These are phyloP conservation scores for Pleurotus giganteus DNA, from an alignment of 768 basidiomycete genomes.

Conservation along the genomic window DNA sequence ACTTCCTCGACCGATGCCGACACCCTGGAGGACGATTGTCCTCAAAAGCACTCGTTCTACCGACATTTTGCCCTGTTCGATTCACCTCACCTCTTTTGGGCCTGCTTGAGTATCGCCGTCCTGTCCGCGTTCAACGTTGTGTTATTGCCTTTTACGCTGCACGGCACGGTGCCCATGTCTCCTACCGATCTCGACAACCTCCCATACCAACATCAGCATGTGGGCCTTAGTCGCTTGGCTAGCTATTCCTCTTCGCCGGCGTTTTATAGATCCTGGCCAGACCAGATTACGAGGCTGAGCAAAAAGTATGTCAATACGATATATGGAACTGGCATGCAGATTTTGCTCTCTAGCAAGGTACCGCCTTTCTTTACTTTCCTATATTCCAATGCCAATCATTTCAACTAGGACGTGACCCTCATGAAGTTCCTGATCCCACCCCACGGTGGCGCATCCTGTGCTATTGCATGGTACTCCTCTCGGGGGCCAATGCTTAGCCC, in stretches of 20 bases:
- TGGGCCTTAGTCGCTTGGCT: constrained; percentile 9
- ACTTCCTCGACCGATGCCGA: not conserved
- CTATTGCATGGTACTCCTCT: constrained; percentile 9
- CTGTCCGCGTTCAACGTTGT: constrained; percentile 10
- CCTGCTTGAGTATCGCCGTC: not conserved
- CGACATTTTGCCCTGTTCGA: not conserved
- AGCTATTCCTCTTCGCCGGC: not conserved
- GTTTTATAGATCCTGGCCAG: constrained; percentile 11
- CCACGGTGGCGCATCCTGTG: constrained; percentile 3
- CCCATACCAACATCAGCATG: constrained; percentile 8
- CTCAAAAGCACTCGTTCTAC: not conserved
- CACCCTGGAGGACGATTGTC: not conserved
- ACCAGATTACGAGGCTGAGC: constrained; percentile 11
- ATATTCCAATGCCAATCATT: not conserved
- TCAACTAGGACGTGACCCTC: constrained; percentile 12
- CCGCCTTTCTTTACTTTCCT: not conserved
- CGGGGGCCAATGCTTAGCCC: not conserved
- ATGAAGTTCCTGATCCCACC: constrained; percentile 15
- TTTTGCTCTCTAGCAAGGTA: constrained; percentile 15
- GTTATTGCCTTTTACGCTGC: constrained; percentile 11
- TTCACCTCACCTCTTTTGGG: constrained; percentile 2
- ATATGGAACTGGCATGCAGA: constrained; percentile 13
- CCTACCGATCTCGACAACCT: constrained; percentile 11
- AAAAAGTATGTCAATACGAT: constrained; percentile 12
- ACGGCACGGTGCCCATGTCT: not conserved